Base-by-base conservation (phyloP, 495 filamentous ascomycete genomes). In the Cercophora newfieldiana region DNA sequence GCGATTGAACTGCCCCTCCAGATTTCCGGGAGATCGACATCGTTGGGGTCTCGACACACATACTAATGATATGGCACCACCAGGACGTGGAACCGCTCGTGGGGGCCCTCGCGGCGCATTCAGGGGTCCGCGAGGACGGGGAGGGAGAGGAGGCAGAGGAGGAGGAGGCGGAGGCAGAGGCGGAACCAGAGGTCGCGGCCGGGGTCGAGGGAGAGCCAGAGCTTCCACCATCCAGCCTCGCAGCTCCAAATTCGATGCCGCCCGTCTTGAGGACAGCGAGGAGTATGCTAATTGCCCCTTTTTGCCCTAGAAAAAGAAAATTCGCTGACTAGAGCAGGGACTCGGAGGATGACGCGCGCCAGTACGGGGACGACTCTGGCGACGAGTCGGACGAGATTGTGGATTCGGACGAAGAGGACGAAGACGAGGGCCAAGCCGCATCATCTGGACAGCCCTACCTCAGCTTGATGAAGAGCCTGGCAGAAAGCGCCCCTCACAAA, bases 391-490 rank as follows among this genome's bases (percentile, higher is more conserved):
- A 79, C 16, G 69, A 74, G 33, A 77, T 80, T 21, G 73, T 80
- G 24, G 72, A 75, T 55, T 71, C 72, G 7, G 79, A 79, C 21
- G 79, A 79, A 22, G 79, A 75, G 49, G 72, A 74, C 10, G 78
- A 79, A 18, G 79, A 79, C 10, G 78, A 79, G 18, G 79, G 79
- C 33, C 72, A 77, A 44, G 56, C 66, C 22, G 73, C 77, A 1
- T 60, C 65, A 60, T 70, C 69, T 71, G 81, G 54, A 22, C 74
- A 74, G 58, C 82, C 90, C 1, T 92, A 92, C 69, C 84, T 85
- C 66, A 86, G 87, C 66, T 77, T 92, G 28, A 80, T 93, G 72
- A 83, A 90, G 68, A 83, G 88, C 51, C 77, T 93, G 28, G 70
- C 78, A 26, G 83, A 88, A 16, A 77, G 83, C 7, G 80, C 81